Base-by-base conservation (phyloP, 2,329 filamentous ascomycete species). In the Dothistroma septosporum region DNA sequence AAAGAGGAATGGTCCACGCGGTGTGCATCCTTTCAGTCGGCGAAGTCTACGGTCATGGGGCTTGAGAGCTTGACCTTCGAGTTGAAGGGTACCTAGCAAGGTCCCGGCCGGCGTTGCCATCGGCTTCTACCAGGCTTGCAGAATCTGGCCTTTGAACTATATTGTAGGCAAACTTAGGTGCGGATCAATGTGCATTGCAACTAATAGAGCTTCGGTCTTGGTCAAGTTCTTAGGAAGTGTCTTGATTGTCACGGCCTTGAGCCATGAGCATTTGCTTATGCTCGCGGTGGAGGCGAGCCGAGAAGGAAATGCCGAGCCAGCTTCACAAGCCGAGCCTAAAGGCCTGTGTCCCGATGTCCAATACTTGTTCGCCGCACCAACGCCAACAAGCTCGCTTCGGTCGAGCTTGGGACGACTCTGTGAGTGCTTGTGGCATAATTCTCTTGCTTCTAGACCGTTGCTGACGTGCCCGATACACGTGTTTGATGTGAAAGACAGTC, bases 401-500 rank as follows among this genome's bases (percentile, higher is more conserved):
- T 6, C 24, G 33, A 37, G 33, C 33, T 37, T 9, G 33, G 12
- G 49, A 66, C 24, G 64, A 66, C 28, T 63, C 61, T 6, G 58
- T 60, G 8, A 44, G 41, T 19, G 14, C 4, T 9, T 9, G 14
- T 44, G 3, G 41, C 41, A 9, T 3, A 44, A 9, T 5, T 5
- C 19, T 19, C 4, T 6, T 21, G 12, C 33, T 6, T 10, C 16
- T 46, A 24, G 44, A 10, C 21, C 31, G n/a, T 14, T 24, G 55
- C 46, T 57, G 46, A 57, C 28, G 47, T 33, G 16, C n/a, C 16
- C 35, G 35, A 37, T 44, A 14, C 41, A 44, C 16, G 19, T 49
- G 3, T 55, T 55, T 22, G 53, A 37, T 16, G 53, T 85, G 54
- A 86, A 86, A 70, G 82, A 86, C 61, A 80, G 79, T 12, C 68